phyloP scores from a whole-genome alignment of 208 protist genomes.

The Leishmania tarentolae region DNA sequence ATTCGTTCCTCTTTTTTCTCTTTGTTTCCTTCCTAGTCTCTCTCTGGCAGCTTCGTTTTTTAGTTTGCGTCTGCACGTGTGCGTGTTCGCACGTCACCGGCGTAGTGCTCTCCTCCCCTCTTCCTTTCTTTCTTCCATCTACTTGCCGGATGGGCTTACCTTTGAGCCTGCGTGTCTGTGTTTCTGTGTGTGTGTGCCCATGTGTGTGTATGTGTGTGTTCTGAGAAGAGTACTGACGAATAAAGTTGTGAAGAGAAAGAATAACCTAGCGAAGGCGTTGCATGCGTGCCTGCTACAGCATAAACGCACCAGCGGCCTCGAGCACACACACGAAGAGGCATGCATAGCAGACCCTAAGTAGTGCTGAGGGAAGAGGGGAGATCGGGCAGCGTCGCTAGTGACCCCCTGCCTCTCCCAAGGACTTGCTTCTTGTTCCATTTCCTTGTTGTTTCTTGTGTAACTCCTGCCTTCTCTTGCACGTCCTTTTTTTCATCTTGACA shows the following conservation, averaged over 20 bases:
- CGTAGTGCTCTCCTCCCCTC: neutral
- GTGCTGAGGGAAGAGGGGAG: too few species aligned
- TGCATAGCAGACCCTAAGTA: neutral
- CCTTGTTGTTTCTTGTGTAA: neutral
- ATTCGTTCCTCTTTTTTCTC: neutral
- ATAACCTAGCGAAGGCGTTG: neutral
- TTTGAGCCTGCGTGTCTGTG: neutral
- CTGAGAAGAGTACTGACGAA: neutral
- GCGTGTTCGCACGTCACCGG: too few species aligned
- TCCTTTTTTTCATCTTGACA: neutral
- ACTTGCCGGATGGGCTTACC: neutral
- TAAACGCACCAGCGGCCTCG: neutral
- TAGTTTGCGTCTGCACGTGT: too few species aligned
- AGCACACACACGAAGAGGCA: neutral
- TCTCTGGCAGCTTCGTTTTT: neutral
- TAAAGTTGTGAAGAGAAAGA: neutral
- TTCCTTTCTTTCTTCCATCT: neutral
- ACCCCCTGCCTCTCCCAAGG: neutral
- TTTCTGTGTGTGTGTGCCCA: constrained; percentile 7
- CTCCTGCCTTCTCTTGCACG: neutral
- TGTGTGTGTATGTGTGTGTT: constrained; percentile 1
- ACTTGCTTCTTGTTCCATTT: neutral
- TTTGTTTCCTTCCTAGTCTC: constrained; percentile 12
- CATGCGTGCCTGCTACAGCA: neutral
- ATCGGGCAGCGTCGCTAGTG: neutral